Base-by-base conservation (phyloP, 23 red algal genomes). In the Chondrus crispus region DNA sequence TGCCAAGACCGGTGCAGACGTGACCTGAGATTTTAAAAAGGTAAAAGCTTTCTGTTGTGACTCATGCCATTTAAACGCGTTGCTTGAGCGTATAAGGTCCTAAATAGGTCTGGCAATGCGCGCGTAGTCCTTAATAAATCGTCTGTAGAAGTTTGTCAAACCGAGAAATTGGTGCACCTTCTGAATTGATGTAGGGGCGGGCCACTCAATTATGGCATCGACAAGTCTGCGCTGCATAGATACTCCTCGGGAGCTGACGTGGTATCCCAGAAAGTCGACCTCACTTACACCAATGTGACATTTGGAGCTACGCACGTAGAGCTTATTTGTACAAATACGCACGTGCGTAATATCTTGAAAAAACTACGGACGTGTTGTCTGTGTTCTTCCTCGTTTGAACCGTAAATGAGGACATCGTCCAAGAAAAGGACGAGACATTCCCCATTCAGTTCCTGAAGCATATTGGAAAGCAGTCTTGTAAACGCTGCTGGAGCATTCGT, bases 401-500 rank as follows among this genome's bases (percentile, higher is more conserved):
- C 72, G 58, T 87, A 87, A 33, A 87, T 74, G 20, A 87, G 48
- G 30, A 87, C 40, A 43, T 71, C 62, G 42, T 87, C 83, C 22
- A 74, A 69, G 38, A 46, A 43, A 7, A 18, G 1, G 35, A 87
- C 39, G 2, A 87, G 46, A n/a, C 62, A 71, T 87, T 87, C 63
- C 47, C 83, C 83, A 45, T 69, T 37, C 3, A 74, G 10, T n/a
- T 70, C 83, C 0, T 57, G 38, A 47, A 87, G 38, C 1, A 87
- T 35, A 32, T 29, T 3, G 24, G 29, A 57, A 20, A 87, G 35
- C 48, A 87, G 30, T 28, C 30, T 19, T 29, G 66, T 51, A 42
- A 87, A 87, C 36, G 83, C 83, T 72, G 83, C 83, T 70, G 83
- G 83, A 29, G 83, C 83, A n/a, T 87, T 87, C 3, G 60, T 71